Base-by-base conservation (phyloP, 768 basidiomycete genomes). In the Asterophora lycoperdoides region DNA sequence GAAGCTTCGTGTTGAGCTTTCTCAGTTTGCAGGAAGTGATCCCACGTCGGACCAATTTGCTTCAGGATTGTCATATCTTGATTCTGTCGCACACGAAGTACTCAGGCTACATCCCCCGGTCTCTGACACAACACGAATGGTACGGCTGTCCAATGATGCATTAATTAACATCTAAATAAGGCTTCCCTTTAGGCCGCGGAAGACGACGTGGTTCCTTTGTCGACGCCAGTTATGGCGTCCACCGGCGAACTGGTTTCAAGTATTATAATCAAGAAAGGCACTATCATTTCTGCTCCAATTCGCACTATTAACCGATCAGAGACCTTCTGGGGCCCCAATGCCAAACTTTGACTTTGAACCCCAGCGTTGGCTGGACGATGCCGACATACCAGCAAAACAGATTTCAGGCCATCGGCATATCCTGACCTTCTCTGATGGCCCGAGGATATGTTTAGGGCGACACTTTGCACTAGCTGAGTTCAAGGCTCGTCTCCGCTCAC, bases 141-240 rank as follows among this genome's bases (percentile, higher is more conserved):
- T 77, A 60, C 19, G 68, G 23, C 23, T n/a, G n/a, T n/a, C 23
- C 6, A 23, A 23, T 23, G 3, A 23, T 23, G 6, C 23, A 3
- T 23, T 23, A 6, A 23, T 6, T 6, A 23, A 23, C 6, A 23
- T 23, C 23, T 23, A 23, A 23, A 23, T 6, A 3, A 23, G 23
- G 23, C 3, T 8, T 20, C 30, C 18, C 29, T 18, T 6, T 50
- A 80, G 72, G 74, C 78, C 0, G 57, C 63, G 1, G 63, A 72
- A 48, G 83, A 86, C 56, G 78, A 83, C 48, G 60, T 81, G 1
- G 71, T 88, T 10, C 84, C 83, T 0, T 68, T 86, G n/a, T 69
- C 68, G 9, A 56, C 59, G 1, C 80, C 81, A 4, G 56, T 84
- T n/a, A 61, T 56, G 9, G 76, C 75, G 0, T 53, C 62, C 0